Evolutionary conservation across 73 alveolate species (phyloP).

Genomic region (Tetrahymena thermophila): DNA sequence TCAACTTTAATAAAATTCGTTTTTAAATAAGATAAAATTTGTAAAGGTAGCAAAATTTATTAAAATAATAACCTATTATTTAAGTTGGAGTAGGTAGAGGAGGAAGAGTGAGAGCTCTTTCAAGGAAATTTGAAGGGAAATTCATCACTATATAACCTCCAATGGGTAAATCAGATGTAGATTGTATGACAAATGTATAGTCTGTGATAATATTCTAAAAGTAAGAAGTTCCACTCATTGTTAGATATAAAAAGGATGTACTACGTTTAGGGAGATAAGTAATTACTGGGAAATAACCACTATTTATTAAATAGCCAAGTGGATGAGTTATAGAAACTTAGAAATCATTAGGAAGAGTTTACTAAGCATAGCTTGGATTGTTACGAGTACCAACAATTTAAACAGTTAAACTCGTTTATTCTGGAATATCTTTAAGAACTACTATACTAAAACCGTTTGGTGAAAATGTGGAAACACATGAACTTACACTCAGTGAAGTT

Average conservation of each 20-base stretch:
- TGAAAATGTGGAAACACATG: background rate
- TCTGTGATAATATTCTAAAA: background rate
- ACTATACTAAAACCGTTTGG: background rate
- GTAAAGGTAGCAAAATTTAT: too few relatives aligned
- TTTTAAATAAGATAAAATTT: too few relatives aligned
- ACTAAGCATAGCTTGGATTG: background rate
- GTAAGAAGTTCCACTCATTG: background rate
- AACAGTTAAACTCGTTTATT: constrained; percentile 9
- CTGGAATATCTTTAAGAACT: background rate
- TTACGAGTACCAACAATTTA: constrained; percentile 10
- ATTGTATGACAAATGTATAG: background rate
- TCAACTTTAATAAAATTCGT: too few relatives aligned
- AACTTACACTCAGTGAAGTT: background rate
- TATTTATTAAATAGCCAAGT: background rate
- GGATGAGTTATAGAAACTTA: background rate
- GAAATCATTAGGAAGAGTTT: background rate
- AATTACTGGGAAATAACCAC: background rate
- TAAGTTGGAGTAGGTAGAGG: background rate
- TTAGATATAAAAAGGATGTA: background rate
- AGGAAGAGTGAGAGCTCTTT: background rate
- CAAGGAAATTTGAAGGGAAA: background rate
- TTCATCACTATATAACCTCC: background rate
- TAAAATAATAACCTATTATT: background rate
- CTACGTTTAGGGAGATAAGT: background rate
- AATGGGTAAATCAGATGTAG: background rate